Conservation (phyloP, 345 rosid species). For the Rhodamnia argentea region DNA sequence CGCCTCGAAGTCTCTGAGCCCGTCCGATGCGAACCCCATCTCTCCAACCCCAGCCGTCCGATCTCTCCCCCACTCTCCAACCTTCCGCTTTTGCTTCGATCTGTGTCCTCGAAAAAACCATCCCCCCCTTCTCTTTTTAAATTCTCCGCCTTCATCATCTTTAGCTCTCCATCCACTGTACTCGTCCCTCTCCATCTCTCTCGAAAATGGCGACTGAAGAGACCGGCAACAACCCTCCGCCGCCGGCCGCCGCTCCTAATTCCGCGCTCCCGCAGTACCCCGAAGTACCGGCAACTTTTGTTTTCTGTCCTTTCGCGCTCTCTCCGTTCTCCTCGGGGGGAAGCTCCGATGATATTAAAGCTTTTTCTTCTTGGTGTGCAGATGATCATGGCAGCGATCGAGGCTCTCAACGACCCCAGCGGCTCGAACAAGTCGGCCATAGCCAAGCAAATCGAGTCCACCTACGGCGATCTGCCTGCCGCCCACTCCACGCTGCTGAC, state of each 20-base stretch:
- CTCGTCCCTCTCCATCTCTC: not conserved
- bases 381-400: slow-evolving; percentile 80
- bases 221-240: not conserved
- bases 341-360: not conserved
- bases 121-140: slow-evolving; percentile 6
- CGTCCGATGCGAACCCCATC: not conserved
- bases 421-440: slow-evolving; percentile 63
- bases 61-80: slow-evolving; percentile 1
- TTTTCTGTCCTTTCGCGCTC: not conserved
- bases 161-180: not conserved
- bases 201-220: slow-evolving; percentile 1
- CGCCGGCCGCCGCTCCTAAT: not conserved
- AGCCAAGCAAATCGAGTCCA: slow-evolving; percentile 48
- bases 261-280: slow-evolving; percentile 17
- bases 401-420: slow-evolving; percentile 29
- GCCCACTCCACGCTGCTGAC: slow-evolving; percentile 49
- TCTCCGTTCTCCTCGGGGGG: not conserved
- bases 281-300: slow-evolving; percentile 14
- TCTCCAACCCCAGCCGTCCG: slow-evolving; percentile 16
- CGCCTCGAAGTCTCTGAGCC: not conserved
- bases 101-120: not conserved
- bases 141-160: slow-evolving; percentile 3
- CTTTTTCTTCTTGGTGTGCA: not conserved
- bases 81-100: not conserved
- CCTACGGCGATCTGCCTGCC: slow-evolving; percentile 37